Base-by-base conservation (phyloP, 225 moss, liverwort and hornwort genomes). In the Bryum argenteum region DNA sequence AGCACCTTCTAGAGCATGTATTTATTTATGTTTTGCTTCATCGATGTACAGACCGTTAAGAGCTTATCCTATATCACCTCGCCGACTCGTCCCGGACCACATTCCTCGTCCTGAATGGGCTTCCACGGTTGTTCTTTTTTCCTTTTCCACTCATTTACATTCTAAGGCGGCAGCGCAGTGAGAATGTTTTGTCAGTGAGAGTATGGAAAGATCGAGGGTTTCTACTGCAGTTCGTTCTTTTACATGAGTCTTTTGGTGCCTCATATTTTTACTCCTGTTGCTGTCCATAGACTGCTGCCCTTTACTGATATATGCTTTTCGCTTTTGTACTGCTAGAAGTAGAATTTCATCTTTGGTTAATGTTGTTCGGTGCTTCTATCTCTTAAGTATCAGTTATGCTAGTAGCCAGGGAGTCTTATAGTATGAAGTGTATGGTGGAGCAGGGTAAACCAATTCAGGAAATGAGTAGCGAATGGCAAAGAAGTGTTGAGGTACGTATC, bases 41-140 rank as follows among this genome's bases (percentile, higher is more conserved):
- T 63, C 59, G 54, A 74, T 81, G 60, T 89, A 78, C 90, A 96
- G 96, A 74, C 77, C 84, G 50, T 63, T 94, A 75, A 86, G 84
- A 66, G 83, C 94, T 48, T 92, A 85, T 78, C 97, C 97, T 43
- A 91, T 94, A 43, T 94, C 97, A 71, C 90, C 94, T 62, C 89
- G 97, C 64, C 92, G 88, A 61, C 77, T 98, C 71, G 85, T 98
- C 75, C 97, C 94, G 53, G 90, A 89, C 47, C 70, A 75, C 52
- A 94, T 94, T 70, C 78, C 85, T 75, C 92, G 92, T 57, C 97
- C 97, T 76, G 97, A 98, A 4, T 98, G 97, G 97, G 91, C 92
- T 22, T 79, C 97, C 40, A 88, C 78, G 71, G 96, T 93, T 61
- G 10, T 67, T 33, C 61, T 65, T 63, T 65, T 73, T 51, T 22